Evolutionary conservation across 176 grass and related monocot genomes (phyloP), one percentile per base, ranked within the genome.

Genomic region (Bolboschoenus planiculmis): DNA sequence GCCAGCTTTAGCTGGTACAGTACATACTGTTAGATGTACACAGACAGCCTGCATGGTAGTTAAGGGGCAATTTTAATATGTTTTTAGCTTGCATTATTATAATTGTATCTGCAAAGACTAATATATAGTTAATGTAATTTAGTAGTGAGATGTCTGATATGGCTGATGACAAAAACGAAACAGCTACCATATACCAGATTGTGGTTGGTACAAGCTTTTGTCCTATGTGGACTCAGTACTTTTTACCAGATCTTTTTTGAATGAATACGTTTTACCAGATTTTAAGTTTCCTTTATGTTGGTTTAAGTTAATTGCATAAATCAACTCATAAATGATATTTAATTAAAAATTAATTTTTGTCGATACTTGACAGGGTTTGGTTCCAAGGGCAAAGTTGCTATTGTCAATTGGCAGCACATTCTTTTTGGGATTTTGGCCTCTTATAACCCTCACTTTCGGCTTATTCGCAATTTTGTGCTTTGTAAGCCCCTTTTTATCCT

Each of bases 391-490:
- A 42, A 99, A 95, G 83, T 63, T 91, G 83, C 85, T 95, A 6
- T 74, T 99, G 36, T 95, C 96, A 54, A 84, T 99, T 87, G 96
- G 92, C 0, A 81, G 89, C 31, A 99, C 96, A 30, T 95, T 99
- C 83, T 95, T 95, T 62, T 85, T 93, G 24, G 96, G 89, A 54
- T 99, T 99, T 89, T 89, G 89, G 56, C 92, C 92, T 83, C 58
- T 93, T 63, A 95, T 99, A 57, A 79, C 89, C n/a, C 26, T 98
- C 40, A 90, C 84, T 0, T 37, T 90, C 18, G 91, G 85, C 58
- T 81, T 93, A 67, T 98, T 98, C 31, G 82, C 87, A 76, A 88
- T 78, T 88, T 90, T 98, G 40, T 95, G 95, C 84, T 79, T 90
- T 79, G 92, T 98, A 91, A 84, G 89, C 7, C 54, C 44, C 53